These are phyloP conservation scores for Leccinum imitatum DNA, from an alignment of 768 basidiomycete species.

Conservation along the genomic window DNA sequence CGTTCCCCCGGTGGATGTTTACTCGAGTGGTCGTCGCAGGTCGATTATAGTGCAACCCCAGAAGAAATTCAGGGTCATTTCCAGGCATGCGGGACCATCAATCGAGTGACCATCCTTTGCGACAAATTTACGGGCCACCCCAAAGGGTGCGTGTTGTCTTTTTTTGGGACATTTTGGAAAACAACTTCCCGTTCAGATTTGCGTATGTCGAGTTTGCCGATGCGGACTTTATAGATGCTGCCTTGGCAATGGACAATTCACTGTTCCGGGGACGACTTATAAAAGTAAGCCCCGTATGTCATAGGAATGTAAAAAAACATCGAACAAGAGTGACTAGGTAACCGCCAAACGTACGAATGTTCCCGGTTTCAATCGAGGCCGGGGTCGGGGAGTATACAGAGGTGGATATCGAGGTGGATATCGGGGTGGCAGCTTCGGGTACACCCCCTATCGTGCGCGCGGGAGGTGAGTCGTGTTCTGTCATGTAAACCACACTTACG, in stretches of 20 bases:
- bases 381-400: conserved; percentile 69
- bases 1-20: conserved; percentile 8
- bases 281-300: conserved; percentile 55
- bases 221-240: conserved; percentile 85
- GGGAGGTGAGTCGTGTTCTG: conserved; percentile 58
- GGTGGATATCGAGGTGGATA: conserved; percentile 64
- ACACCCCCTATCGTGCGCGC: conserved; percentile 58
- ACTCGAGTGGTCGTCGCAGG: conserved; percentile 48
- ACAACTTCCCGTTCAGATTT: conserved; percentile 55
- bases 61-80: conserved; percentile 99
- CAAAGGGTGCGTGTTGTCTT: conserved; percentile 70
- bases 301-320: conserved; percentile 1
- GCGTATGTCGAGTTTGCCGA: conserved; percentile 99
- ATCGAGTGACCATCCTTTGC: conserved; percentile 97
- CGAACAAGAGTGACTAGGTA: conserved; percentile 53
- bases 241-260: conserved; percentile 93
- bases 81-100: conserved; percentile 96
- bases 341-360: conserved; percentile 95
- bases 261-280: conserved; percentile 90
- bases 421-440: conserved; percentile 52
- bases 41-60: conserved; percentile 95
- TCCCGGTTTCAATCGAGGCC: conserved; percentile 85
- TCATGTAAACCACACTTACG: conserved; percentile 13
- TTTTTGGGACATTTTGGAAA: conserved; percentile 11
- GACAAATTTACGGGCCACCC: conserved; percentile 99